Percentiles rank a stretch among this genome's conserved stretches.
These are phyloP conservation scores for Mikania micrantha DNA, from an alignment of 129 eudicot genomes.

Conservation along the genomic window DNA sequence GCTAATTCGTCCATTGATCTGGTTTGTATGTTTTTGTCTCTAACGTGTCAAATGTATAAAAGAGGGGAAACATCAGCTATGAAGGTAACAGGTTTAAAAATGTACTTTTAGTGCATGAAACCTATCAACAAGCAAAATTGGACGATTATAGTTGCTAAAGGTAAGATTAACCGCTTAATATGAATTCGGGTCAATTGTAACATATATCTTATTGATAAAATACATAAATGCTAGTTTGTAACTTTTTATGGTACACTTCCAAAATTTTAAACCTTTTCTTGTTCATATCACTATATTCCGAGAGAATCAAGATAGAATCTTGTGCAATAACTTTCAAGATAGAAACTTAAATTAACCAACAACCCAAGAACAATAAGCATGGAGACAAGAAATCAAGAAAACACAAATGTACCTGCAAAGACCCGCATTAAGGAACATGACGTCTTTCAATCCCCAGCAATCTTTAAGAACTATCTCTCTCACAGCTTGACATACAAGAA, in stretches of 20 bases:
- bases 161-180: background rate
- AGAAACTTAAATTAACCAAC: background rate
- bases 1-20: too few species aligned
- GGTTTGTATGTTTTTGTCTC: background rate
- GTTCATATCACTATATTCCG: background rate
- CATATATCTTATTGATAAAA: background rate
- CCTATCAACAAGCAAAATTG: too few species aligned
- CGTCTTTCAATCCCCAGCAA: constrained; percentile 82
- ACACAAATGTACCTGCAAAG: constrained; percentile 47
- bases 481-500: constrained; percentile 52
- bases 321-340: background rate
- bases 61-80: background rate
- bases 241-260: background rate
- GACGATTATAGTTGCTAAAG: too few species aligned
- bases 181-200: background rate
- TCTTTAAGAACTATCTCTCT: constrained; percentile 45
- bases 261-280: background rate
- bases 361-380: background rate
- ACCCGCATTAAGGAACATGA: constrained; percentile 47
- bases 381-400: constrained; percentile 3
- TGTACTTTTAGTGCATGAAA: constrained; percentile 4
- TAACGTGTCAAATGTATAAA: background rate
- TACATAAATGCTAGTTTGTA: too few species aligned
- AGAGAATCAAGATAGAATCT: background rate
- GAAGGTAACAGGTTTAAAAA: background rate